Percentiles rank a stretch among this genome's conserved stretches.
phyloP scores from a whole-genome alignment of 1,284 basidiomycete genomes.

The Tausonia pullulans region DNA sequence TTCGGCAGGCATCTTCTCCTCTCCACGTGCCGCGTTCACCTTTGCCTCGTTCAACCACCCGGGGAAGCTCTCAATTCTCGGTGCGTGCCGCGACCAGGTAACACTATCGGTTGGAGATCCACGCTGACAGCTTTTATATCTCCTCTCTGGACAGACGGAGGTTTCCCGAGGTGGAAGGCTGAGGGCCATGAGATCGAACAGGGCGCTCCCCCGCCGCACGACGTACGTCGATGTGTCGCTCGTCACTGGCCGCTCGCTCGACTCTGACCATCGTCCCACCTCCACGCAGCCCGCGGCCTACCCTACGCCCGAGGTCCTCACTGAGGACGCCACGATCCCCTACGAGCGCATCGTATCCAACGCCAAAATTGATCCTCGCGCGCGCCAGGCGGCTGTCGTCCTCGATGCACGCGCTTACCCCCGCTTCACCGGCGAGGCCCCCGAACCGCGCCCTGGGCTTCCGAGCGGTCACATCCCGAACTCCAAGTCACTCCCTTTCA shows the following conservation, averaged over 20 bases:
- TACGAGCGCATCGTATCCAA: slow-evolving; percentile 78
- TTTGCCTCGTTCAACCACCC: slow-evolving; percentile 54
- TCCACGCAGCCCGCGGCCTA: slow-evolving; percentile 19
- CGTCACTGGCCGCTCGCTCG: slow-evolving; percentile 22
- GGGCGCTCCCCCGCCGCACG: slow-evolving; percentile 25
- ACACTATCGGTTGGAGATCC: too few relatives aligned
- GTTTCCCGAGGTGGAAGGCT: slow-evolving; percentile 69
- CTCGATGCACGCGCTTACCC: slow-evolving; percentile 75
- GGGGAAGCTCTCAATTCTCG: slow-evolving; percentile 32
- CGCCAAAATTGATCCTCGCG: slow-evolving; percentile 28
- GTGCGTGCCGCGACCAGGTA: too few relatives aligned
- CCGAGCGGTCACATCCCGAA: slow-evolving; percentile 88
- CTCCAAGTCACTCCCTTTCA: slow-evolving; percentile 77
- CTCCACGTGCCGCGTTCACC: slow-evolving; percentile 82
- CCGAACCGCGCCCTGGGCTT: slow-evolving; percentile 80
- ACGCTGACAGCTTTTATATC: too few relatives aligned
- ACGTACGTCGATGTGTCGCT: slow-evolving; percentile 10
- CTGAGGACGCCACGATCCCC: slow-evolving; percentile 19
- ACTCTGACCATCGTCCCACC: slow-evolving; percentile 19
- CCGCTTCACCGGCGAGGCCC: slow-evolving; percentile 64
- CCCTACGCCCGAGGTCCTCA: slow-evolving; percentile 38
- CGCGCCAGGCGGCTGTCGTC: slow-evolving; percentile 43
- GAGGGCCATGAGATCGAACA: slow-evolving; percentile 55
- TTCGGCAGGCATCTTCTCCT: slow-evolving; percentile 71
- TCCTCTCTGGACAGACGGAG: slow-evolving; percentile 47